Evolutionary conservation across 148 eudicot species (phyloP).

Genomic region (Euryodendron excelsum): DNA sequence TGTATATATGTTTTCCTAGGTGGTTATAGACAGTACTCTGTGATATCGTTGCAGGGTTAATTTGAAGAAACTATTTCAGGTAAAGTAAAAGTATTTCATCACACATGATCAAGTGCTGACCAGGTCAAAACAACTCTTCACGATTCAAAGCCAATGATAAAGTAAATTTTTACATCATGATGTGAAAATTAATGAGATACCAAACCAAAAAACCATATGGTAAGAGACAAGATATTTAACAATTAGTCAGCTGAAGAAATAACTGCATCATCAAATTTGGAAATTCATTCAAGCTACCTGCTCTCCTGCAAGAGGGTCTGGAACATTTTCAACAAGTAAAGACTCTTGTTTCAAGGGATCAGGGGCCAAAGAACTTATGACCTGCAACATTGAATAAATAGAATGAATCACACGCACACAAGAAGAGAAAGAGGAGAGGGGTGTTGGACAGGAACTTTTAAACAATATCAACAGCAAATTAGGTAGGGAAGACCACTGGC

Average conservation of each 20-base stretch:
- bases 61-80: not conserved
- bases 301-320: conserved; percentile 94
- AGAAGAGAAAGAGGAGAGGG: not conserved
- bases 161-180: not conserved
- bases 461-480: not conserved
- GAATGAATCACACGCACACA: conserved; percentile 11
- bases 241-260: not conserved
- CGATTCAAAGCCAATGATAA: not conserved
- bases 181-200: not conserved
- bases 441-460: too few relatives aligned
- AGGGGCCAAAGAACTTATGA: conserved; percentile 52
- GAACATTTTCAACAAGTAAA: conserved; percentile 74
- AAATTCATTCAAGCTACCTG: conserved; percentile 52
- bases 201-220: not conserved
- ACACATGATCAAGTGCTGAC: not conserved
- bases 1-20: not conserved
- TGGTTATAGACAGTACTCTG: not conserved
- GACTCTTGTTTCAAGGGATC: conserved; percentile 83
- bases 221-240: too few relatives aligned
- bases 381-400: conserved; percentile 45
- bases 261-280: not conserved
- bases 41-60: not conserved
- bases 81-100: conserved; percentile 10
- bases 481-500: conserved; percentile 2
- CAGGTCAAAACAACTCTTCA: not conserved